These are phyloP conservation scores for Hypsizygus ulmarius DNA, from an alignment of 1,284 basidiomycete species.

Conservation along the genomic window DNA sequence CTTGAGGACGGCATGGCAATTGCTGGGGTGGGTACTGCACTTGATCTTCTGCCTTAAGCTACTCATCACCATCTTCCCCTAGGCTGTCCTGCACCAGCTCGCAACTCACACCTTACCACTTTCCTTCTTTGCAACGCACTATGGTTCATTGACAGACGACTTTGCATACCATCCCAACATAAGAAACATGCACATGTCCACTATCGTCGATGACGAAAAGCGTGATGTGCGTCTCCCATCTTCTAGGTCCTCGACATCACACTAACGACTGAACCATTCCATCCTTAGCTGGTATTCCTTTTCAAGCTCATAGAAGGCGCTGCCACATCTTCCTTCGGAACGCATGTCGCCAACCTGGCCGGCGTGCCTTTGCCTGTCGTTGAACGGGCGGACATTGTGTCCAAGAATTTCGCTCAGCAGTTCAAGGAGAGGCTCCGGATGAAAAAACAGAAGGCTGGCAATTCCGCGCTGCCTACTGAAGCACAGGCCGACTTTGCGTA, in stretches of 20 bases:
- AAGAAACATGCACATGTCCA: conserved; percentile 92
- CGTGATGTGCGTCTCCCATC: conserved; percentile 56
- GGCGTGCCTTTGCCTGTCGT: conserved; percentile 82
- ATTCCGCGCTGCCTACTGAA: conserved; percentile 65
- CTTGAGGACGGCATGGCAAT: conserved; percentile 93
- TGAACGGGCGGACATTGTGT: conserved; percentile 82
- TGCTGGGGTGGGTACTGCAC: conserved; percentile 59
- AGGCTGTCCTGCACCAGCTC: conserved; percentile 90
- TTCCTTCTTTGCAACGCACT: conserved; percentile 86
- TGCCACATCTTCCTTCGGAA: conserved; percentile 90
- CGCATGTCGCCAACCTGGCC: conserved; percentile 86
- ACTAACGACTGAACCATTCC: conserved; percentile 8
- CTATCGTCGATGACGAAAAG: conserved; percentile 86
- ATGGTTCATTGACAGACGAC: conserved; percentile 84
- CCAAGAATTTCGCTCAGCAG: conserved; percentile 82
- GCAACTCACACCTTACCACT: conserved; percentile 88
- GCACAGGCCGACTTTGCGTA: conserved; percentile 88
- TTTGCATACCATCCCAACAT: conserved; percentile 91
- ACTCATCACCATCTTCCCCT: conserved; percentile 14
- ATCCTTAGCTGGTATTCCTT: conserved; percentile 76
- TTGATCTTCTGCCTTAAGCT: conserved; percentile 6
- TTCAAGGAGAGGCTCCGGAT: conserved; percentile 76
- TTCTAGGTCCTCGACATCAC: neutral
- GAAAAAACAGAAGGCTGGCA: conserved; percentile 54
- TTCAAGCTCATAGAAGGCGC: conserved; percentile 91